These are phyloP conservation scores for Stephanodiscus triporus DNA, from an alignment of 108 stramenopile genomes.

Conservation along the genomic window DNA sequence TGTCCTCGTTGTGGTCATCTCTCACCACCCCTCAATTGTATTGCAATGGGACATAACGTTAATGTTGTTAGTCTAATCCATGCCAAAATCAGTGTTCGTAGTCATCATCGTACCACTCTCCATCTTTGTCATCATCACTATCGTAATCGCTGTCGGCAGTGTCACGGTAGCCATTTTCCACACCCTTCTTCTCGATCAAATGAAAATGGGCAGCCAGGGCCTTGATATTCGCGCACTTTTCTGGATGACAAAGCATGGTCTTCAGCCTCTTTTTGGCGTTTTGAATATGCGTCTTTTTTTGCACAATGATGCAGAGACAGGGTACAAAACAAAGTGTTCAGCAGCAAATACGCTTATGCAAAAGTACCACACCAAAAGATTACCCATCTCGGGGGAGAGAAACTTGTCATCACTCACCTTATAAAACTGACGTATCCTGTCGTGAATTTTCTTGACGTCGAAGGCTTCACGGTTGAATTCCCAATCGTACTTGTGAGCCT, in stretches of 20 bases:
- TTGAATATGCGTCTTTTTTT: slow-evolving; percentile 65
- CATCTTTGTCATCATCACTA: slow-evolving; percentile 13
- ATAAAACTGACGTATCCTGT: slow-evolving; percentile 59
- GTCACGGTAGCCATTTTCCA: not conserved
- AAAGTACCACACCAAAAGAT: not conserved
- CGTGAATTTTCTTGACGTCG: slow-evolving; percentile 70
- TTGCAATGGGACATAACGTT: too few species aligned
- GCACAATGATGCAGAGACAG: not conserved
- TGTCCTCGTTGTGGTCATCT: too few species aligned
- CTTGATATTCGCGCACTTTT: slow-evolving; percentile 76
- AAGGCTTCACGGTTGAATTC: slow-evolving; percentile 58
- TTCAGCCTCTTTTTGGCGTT: slow-evolving; percentile 81
- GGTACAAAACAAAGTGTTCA: not conserved
- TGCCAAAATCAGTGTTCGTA: slow-evolving; percentile 6
- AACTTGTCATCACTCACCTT: slow-evolving; percentile 8
- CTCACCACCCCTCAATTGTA: too few species aligned
- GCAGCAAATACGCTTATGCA: not conserved
- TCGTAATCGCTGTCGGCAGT: slow-evolving; percentile 23
- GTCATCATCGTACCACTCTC: slow-evolving; percentile 12
- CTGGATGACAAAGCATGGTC: slow-evolving; percentile 79
- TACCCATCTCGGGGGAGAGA: not conserved
- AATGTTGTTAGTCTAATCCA: slow-evolving; percentile 10
- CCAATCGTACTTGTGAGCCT: slow-evolving; percentile 57
- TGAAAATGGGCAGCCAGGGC: slow-evolving; percentile 71
- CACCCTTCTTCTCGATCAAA: slow-evolving; percentile 58